Conservation (phyloP, 495 filamentous ascomycete genomes). For the Glarea lozoyensis region DNA sequence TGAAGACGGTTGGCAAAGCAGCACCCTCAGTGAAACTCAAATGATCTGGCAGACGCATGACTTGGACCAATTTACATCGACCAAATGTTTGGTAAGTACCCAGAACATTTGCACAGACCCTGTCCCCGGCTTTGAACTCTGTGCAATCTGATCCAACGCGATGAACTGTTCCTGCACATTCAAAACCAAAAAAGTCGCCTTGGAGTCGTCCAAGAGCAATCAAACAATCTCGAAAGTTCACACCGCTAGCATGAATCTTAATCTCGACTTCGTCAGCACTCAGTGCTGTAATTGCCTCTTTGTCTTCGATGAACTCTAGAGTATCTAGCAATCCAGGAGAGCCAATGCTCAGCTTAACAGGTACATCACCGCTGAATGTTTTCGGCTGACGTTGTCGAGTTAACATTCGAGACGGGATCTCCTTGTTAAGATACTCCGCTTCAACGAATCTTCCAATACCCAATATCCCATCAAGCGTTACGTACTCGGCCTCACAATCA, state of each 20-base stretch:
- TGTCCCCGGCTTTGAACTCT: constrained; percentile 39
- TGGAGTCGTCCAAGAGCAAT: constrained; percentile 42
- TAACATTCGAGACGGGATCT: too few species aligned
- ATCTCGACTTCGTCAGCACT: constrained; percentile 29
- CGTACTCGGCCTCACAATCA: background rate
- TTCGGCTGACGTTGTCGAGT: too few species aligned
- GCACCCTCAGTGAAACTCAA: constrained; percentile 44
- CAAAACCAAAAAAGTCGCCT: constrained; percentile 33
- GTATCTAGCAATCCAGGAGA: constrained; percentile 14
- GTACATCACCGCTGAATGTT: too few species aligned
- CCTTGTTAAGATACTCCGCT: constrained; percentile 16
- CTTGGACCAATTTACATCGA: constrained; percentile 27
- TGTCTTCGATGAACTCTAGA: constrained; percentile 18
- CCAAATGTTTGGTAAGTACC: constrained; percentile 6
- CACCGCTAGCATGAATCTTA: constrained; percentile 30
- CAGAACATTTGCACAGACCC: constrained; percentile 28
- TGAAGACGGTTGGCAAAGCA: constrained; percentile 45
- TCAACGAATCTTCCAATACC: constrained; percentile 23
- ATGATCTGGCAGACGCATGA: constrained; percentile 37
- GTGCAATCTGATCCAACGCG: constrained; percentile 37
- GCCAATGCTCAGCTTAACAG: constrained; percentile 6
- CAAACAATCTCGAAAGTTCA: constrained; percentile 38
- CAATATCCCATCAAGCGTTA: constrained; percentile 14
- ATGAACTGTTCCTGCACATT: constrained; percentile 43
- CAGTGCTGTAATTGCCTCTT: background rate